Evolutionary conservation across 2,329 filamentous ascomycete genomes (phyloP).

Genomic region (Lachnellula occidentalis): DNA sequence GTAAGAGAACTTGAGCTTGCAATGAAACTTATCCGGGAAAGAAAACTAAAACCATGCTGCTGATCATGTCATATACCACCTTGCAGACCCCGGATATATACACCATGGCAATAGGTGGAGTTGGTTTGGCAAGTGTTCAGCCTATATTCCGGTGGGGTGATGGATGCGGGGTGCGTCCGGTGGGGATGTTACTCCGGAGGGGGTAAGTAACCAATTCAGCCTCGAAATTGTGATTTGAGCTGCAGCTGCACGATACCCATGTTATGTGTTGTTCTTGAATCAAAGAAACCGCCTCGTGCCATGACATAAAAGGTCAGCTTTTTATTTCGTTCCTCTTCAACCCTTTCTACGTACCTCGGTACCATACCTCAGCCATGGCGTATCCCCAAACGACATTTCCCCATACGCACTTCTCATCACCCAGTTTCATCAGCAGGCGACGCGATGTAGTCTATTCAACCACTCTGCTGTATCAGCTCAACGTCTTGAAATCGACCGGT

Average conservation of each 20-base stretch:
- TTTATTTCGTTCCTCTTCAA: not conserved
- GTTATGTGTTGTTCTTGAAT: not conserved
- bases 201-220: not conserved
- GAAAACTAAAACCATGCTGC: slow-evolving; percentile 5
- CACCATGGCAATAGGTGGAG: too few relatives aligned
- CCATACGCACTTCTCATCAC: slow-evolving; percentile 29
- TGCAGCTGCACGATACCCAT: not conserved
- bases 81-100: not conserved
- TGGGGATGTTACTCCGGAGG: not conserved
- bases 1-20: not conserved
- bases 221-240: not conserved
- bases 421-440: slow-evolving; percentile 33
- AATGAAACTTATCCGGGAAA: not conserved
- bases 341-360: not conserved
- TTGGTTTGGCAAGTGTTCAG: too few relatives aligned
- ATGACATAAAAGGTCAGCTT: not conserved
- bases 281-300: not conserved
- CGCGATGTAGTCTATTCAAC: slow-evolving; percentile 37
- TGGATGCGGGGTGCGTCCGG: not conserved
- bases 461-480: slow-evolving; percentile 47
- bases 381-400: slow-evolving; percentile 39
- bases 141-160: not conserved
- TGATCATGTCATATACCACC: slow-evolving; percentile 13
- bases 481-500: slow-evolving; percentile 48
- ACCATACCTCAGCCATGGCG: slow-evolving; percentile 25